These are phyloP conservation scores for Rhytidhysteron rufulum DNA, from an alignment of 2,329 filamentous ascomycete genomes.

Conservation along the genomic window DNA sequence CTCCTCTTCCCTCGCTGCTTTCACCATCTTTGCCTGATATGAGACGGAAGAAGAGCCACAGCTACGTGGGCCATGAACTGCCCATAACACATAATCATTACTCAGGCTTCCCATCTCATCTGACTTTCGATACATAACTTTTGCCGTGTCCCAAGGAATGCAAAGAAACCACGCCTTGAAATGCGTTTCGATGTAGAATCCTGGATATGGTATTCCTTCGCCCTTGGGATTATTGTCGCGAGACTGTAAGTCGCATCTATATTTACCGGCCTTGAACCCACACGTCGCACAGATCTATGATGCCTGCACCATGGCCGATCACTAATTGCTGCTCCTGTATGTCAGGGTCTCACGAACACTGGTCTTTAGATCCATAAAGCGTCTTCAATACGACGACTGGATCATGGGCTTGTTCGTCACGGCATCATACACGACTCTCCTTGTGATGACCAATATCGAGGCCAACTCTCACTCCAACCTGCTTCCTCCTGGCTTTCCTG, in stretches of 20 bases:
- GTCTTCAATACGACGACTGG: constrained; percentile 56
- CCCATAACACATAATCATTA: too few species aligned
- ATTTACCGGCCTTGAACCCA: background rate
- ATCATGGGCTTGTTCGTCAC: constrained; percentile 51
- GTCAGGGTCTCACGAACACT: constrained; percentile 42
- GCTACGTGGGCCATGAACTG: too few species aligned
- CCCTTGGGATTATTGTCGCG: constrained; percentile 36
- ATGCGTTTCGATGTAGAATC: constrained; percentile 38
- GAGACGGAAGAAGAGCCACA: too few species aligned
- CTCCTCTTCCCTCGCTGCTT: too few species aligned
- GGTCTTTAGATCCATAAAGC: constrained; percentile 44
- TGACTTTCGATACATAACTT: too few species aligned
- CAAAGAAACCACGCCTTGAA: too few species aligned
- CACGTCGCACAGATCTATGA: constrained; percentile 2
- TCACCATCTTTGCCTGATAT: too few species aligned
- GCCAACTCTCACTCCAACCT: constrained; percentile 40
- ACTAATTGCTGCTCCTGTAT: constrained; percentile 1
- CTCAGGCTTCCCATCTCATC: too few species aligned
- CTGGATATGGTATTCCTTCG: constrained; percentile 46
- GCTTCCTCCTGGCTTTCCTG: constrained; percentile 44
- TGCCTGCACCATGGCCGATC: constrained; percentile 1
- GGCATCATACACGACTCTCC: constrained; percentile 46
- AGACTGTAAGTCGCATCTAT: constrained; percentile 36
- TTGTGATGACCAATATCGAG: constrained; percentile 47
- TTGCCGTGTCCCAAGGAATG: too few species aligned